Base-by-base conservation (phyloP, 352 stramenopile species). In the Globisporangium echinulatum region DNA sequence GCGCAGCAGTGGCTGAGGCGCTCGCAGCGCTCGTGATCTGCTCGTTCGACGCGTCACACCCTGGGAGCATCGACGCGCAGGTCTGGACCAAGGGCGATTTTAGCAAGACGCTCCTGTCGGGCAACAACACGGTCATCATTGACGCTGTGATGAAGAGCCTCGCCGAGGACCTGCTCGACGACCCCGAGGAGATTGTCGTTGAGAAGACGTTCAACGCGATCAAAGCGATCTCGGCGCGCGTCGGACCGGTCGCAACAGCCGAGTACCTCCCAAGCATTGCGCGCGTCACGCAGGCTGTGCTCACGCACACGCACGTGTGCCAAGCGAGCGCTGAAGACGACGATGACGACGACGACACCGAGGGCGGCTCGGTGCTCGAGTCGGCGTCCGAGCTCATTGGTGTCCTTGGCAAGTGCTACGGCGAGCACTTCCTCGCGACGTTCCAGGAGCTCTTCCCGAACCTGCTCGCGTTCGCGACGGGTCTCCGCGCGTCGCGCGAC, bases 161-260 rank as follows among this genome's bases (percentile, higher is more conserved):
- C 2, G 72, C 88, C 7, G 77, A 90, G 13, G 82, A 94, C 48
- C 70, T 94, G n/a, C 69, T 92, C 14, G 71, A 92, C 56, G 87
- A 96, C 64, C 63, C 70, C 17, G 82, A 96, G 59, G 82, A 88
- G 56, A 62, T 88, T 40, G 83, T 99, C 13, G 96, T 99, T 56
- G 94, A 97, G 77, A 97, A 97, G 68, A 87, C 96, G 1, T 96
- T 98, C 61, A 97, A 94, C 54, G 94, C 95, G 15, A 83, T 99
- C 54, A 97, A 97, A 67, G 86, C 96, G 58, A 96, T 99, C 82
- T 97, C 94, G 52, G 89, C 94, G 40, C 92, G 97, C 58, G 87
- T 97, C 38, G 96, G 93, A 15, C 77, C 87, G 5, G 80, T 92
- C 17, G 97, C 98, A 56, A 91, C 82, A 15, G 87, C 94, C 58